Conservation (phyloP, 2,329 filamentous ascomycete genomes). For the Hypoxylon sp. region DNA sequence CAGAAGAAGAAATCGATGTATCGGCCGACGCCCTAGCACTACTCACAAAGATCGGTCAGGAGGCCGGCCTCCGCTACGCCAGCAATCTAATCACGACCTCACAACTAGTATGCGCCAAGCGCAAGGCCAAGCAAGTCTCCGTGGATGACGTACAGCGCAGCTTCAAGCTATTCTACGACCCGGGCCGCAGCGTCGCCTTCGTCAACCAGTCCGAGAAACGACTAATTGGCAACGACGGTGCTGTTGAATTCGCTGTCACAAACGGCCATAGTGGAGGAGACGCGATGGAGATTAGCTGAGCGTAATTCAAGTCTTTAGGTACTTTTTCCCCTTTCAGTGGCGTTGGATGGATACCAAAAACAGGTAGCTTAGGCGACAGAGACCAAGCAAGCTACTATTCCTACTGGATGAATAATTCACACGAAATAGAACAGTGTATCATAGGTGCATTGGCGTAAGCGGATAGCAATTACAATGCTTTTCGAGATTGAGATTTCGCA, state of each 20-base stretch:
- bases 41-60: slow-evolving; percentile 94
- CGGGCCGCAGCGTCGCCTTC: slow-evolving; percentile 88
- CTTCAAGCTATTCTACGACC: slow-evolving; percentile 95
- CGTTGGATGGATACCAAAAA: slow-evolving; percentile 53
- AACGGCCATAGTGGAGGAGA: slow-evolving; percentile 64
- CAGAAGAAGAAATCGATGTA: slow-evolving; percentile 95
- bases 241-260: slow-evolving; percentile 76
- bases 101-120: slow-evolving; percentile 87
- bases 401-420: slow-evolving; percentile 35
- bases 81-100: slow-evolving; percentile 98
- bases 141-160: slow-evolving; percentile 93
- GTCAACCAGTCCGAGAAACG: slow-evolving; percentile 91
- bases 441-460: slow-evolving; percentile 46
- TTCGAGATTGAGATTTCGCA: slow-evolving; percentile 19
- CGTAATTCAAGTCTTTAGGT: not conserved
- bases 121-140: slow-evolving; percentile 85
- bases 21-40: slow-evolving; percentile 91
- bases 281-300: slow-evolving; percentile 56
- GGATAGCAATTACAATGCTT: slow-evolving; percentile 44
- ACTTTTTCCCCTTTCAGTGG: slow-evolving; percentile 40
- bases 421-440: slow-evolving; percentile 49
- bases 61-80: slow-evolving; percentile 94
- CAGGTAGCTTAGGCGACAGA: slow-evolving; percentile 36
- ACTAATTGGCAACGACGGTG: slow-evolving; percentile 89
- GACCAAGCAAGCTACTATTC: slow-evolving; percentile 29